Conservation (phyloP, 805 yeast species). For the Blastobotrys terrestris region DNA sequence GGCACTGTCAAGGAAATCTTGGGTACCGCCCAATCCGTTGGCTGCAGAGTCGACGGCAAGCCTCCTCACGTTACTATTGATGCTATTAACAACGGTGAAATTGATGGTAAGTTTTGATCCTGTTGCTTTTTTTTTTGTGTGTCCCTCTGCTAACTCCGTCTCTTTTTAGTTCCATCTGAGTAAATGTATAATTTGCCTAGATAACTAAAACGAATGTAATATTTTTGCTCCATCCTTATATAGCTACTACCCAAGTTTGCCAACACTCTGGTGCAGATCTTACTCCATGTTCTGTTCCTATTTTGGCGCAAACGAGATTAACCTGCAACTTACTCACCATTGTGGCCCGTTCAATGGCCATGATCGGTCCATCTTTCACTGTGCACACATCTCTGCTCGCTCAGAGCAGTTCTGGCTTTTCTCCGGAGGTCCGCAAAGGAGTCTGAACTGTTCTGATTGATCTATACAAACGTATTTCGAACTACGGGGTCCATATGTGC, state of each 20-base stretch:
- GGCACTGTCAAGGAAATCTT: slow-evolving; percentile 98
- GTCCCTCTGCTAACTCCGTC: slow-evolving; percentile 6
- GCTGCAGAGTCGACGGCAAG: slow-evolving; percentile 99
- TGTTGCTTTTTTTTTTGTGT: slow-evolving; percentile 7
- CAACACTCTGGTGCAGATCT: slow-evolving; percentile 84
- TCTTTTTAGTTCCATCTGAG: slow-evolving; percentile 15
- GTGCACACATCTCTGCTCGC: slow-evolving; percentile 37
- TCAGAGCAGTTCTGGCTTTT: neutral
- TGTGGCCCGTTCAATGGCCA: slow-evolving; percentile 34
- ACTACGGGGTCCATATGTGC: too few relatives aligned
- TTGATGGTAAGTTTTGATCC: slow-evolving; percentile 43
- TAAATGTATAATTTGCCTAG: slow-evolving; percentile 11
- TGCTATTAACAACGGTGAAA: slow-evolving; percentile 97
- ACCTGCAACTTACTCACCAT: slow-evolving; percentile 71
- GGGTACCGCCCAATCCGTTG: slow-evolving; percentile 99
- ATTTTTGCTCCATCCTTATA: neutral
- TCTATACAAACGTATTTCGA: neutral
- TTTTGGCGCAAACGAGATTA: slow-evolving; percentile 84
- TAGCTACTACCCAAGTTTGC: slow-evolving; percentile 60
- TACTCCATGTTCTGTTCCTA: slow-evolving; percentile 67
- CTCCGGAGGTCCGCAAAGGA: neutral
- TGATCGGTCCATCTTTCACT: slow-evolving; percentile 64
- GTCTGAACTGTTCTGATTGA: neutral
- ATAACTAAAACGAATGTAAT: slow-evolving; percentile 7
- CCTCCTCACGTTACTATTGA: slow-evolving; percentile 99